A percentile compares a stretch with the other conserved stretches of the same genome.
These are phyloP conservation scores for Capsicum baccatum DNA, from an alignment of 257 asterid species.

Conservation along the genomic window DNA sequence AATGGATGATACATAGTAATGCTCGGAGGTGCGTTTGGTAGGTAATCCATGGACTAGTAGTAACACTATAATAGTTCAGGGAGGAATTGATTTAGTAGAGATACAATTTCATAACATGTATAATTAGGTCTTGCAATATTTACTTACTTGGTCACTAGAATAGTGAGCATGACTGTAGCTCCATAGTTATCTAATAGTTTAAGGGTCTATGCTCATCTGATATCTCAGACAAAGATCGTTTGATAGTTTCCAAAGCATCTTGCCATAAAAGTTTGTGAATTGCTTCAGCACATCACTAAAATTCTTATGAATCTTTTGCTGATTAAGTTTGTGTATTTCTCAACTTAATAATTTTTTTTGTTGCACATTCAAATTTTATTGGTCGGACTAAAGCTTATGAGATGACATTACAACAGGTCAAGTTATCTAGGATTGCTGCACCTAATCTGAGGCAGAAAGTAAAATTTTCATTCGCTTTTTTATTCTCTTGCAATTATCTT, in stretches of 20 bases:
- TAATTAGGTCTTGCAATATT: no score
- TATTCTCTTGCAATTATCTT: neutral
- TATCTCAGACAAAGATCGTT: constrained; percentile 2
- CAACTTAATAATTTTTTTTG: constrained; percentile 9
- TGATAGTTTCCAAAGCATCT: neutral
- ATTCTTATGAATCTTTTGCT: neutral
- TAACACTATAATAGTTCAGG: no score
- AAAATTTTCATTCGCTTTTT: constrained; percentile 27
- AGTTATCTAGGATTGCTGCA: constrained; percentile 54
- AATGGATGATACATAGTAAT: no score
- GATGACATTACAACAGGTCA: constrained; percentile 63
- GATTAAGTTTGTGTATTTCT: neutral
- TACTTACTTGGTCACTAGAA: no score
- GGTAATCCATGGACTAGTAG: no score
- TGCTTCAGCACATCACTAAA: neutral
- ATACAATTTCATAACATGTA: no score
- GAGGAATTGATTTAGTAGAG: no score
- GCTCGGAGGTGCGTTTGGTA: no score
- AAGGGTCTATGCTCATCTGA: neutral
- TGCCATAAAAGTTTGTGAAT: neutral
- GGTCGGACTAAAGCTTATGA: constrained; percentile 93
- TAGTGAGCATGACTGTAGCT: no score
- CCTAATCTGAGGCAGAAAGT: constrained; percentile 69
- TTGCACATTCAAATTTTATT: constrained; percentile 72
- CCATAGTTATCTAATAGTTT: neutral